Base-by-base conservation (phyloP, 352 stramenopile species). In the Phytophthora sojae region DNA sequence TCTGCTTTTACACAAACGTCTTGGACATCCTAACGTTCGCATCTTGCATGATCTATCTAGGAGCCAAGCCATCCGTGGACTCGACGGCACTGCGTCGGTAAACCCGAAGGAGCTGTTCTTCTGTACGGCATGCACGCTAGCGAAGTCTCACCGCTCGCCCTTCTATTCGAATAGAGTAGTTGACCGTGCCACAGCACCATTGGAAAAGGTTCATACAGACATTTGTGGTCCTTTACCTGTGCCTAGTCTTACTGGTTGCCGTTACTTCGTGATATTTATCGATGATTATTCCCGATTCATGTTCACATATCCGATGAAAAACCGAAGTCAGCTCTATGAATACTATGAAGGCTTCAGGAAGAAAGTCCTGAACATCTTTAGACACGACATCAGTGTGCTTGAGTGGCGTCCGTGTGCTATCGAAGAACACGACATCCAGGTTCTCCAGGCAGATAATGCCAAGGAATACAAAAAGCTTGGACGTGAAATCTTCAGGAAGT, bases 221-320 rank as follows among this genome's bases (percentile, higher is more conserved):
- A 51, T 51, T 52, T 57, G 44, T 69, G 62, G 62, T 51, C 62
- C 62, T 12, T 39, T 54, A n/a, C 17, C 45, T 51, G 58, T 52
- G 39, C 19, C 51, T 26, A 68, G 37, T 11, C 66, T 69, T 21
- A 59, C 53, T 69, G 30, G 21, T 21, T 21, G 21, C 21, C 53
- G 54, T 2, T 77, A 70, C 15, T 73, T 77, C 35, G 11, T 62
- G 11, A 54, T 70, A 21, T 72, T 76, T 39, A 76, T 76, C 14
- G 69, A 66, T 47, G 63, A 71, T 39, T 67, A 61, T 47, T 59
- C 64, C 19, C 52, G 55, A 29, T 73, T 57, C 56, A 65, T 64
- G 59, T 73, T 61, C 45, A 58, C 57, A 14, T 75, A 72, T 17
- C 5, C 53, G 21, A 69, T 74, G 2, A 56, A 63, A 53, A 45